Base-by-base conservation (phyloP, 1,284 basidiomycete genomes). In the Tausonia pullulans region DNA sequence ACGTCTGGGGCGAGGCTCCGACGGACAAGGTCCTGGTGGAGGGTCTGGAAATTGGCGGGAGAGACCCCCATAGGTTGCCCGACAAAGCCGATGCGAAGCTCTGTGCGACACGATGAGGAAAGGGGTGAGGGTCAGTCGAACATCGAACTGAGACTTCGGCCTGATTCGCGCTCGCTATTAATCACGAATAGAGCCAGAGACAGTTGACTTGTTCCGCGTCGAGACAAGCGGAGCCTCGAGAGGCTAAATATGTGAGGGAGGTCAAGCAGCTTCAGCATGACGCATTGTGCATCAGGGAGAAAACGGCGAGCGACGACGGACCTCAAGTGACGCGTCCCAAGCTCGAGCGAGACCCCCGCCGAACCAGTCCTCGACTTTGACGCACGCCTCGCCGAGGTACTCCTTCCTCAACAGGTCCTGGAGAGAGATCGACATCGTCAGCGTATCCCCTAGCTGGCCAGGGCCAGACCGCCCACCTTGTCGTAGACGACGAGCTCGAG, bases 401-500 rank as follows among this genome's bases (percentile, higher is more conserved):
- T 96, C 93, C 78, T 95, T 93, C 72, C 81, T 83, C 69, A 91
- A 75, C 70, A 86, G 78, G 60, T 78, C 76, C 74, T 76, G 65
- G 11, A 5, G 13, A 45, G 9, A 14, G 6, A 27, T n/a, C 14
- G 40, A 9, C 9, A 41, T 5, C 9, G 5, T 27, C 27, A 14
- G 56, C 40, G 16, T 16, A 16, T 56, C n/a, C 4, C 63, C 67
- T 58, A 71, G 69, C 61, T 40, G n/a, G 43, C 16, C 2, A 27
- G 10, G 14, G 6, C 16, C 16, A 56, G 50, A 13, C 27, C 11
- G 44, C 44, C 52, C 10, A 95, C 94, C 78, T 89, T 92, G 77
- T 95, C 92, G 94, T 94, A 98, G 0, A 92, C 81, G 45, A 97
- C 86, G 57, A 92, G 80, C 74, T 97, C 92, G 59, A 97, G 72